phyloP scores from a whole-genome alignment of 2,329 filamentous ascomycete species.

The Phialophora chinensis region DNA sequence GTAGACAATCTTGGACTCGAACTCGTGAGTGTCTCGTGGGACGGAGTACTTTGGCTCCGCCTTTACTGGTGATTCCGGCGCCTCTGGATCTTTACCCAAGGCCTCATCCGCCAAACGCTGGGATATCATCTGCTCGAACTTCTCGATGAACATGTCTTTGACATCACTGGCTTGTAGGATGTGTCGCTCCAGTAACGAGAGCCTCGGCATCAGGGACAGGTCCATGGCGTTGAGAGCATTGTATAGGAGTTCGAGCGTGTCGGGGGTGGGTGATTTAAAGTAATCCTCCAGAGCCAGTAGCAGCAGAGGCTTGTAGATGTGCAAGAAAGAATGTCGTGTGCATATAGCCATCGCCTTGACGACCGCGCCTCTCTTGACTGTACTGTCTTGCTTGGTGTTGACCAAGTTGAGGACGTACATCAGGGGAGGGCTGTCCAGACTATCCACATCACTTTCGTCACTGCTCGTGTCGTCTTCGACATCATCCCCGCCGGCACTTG shows the following conservation, averaged over 20 bases:
- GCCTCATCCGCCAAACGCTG: conserved; percentile 74
- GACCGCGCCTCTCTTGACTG: conserved; percentile 73
- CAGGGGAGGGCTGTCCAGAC: conserved; percentile 82
- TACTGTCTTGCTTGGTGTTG: conserved; percentile 91
- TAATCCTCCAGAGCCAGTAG: conserved; percentile 94
- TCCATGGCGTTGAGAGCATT: conserved; percentile 97
- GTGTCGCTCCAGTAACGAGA: conserved; percentile 82
- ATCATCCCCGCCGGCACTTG: conserved; percentile 56
- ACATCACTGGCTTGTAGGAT: conserved; percentile 89
- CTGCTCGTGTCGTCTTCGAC: conserved; percentile 50
- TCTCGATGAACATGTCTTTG: conserved; percentile 96
- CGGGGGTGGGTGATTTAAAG: conserved; percentile 86
- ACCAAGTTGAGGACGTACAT: conserved; percentile 98
- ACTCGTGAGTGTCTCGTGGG: conserved; percentile 95
- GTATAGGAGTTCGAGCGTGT: conserved; percentile 87
- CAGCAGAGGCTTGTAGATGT: conserved; percentile 98
- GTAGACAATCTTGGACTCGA: conserved; percentile 93
- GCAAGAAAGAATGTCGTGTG: conserved; percentile 93
- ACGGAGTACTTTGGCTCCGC: conserved; percentile 72
- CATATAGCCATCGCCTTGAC: conserved; percentile 99
- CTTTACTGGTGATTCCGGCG: conserved; percentile 58
- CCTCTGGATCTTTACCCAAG: conserved; percentile 42
- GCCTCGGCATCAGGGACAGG: conserved; percentile 84
- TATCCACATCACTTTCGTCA: conserved; percentile 68
- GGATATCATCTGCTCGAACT: conserved; percentile 93